Percentiles rank a stretch among this genome's conserved stretches.
Conservation (phyloP, 345 rosid genomes). For the Aquilaria yunnanensis region DNA sequence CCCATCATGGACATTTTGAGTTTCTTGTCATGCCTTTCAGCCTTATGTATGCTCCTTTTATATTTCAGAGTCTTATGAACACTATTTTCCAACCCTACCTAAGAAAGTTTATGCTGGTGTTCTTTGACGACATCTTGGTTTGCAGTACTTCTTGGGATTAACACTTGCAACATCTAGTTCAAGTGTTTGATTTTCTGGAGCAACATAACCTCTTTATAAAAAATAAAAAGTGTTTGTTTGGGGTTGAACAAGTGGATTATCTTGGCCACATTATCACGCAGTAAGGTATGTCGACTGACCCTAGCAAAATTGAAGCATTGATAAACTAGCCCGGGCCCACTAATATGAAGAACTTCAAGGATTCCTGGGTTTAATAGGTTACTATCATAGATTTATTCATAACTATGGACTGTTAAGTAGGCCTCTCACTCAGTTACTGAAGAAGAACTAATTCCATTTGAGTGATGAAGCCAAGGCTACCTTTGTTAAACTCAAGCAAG, state of each 20-base stretch:
- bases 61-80: neutral
- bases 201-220: neutral
- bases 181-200: neutral
- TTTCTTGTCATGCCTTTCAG: neutral
- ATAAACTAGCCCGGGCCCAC: neutral
- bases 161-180: neutral
- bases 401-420: neutral
- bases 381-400: neutral
- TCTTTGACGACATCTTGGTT: neutral
- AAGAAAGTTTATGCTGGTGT: neutral
- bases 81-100: neutral
- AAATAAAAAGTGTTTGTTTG: neutral
- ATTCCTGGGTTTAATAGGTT: neutral
- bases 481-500: neutral
- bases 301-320: neutral
- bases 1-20: conserved; percentile 1
- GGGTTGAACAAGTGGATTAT: neutral
- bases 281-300: neutral
- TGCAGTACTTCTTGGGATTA: neutral
- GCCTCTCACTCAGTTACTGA: neutral
- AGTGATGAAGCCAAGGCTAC: neutral
- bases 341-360: neutral
- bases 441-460: neutral
- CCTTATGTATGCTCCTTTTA: neutral
- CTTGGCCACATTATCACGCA: neutral